These are phyloP conservation scores for Monosporozyma yasuniensis DNA, from an alignment of 805 yeast genomes.

Conservation along the genomic window DNA sequence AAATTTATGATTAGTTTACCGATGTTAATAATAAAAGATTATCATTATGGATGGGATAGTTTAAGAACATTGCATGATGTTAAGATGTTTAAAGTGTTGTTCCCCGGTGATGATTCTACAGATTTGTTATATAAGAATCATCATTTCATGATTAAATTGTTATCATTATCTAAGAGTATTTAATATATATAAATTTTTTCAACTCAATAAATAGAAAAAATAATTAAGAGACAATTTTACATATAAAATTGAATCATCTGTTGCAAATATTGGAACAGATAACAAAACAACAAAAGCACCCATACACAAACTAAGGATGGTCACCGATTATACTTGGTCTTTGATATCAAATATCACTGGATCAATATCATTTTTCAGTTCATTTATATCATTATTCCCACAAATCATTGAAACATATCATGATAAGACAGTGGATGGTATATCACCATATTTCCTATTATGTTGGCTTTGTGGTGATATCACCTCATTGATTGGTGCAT, in stretches of 20 bases:
- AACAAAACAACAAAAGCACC: too few species aligned
- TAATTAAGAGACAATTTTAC: too few species aligned
- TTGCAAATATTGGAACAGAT: too few species aligned
- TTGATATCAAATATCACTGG: constrained; percentile 33
- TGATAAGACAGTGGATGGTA: constrained; percentile 52
- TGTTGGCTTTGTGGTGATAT: constrained; percentile 39
- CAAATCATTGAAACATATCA: constrained; percentile 48
- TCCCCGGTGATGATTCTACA: constrained; percentile 12
- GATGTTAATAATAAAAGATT: constrained; percentile 36
- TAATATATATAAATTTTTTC: too few species aligned
- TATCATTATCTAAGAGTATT: neutral
- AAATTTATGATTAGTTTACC: constrained; percentile 34
- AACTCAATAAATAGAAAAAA: too few species aligned
- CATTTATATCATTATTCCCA: constrained; percentile 45
- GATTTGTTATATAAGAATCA: neutral
- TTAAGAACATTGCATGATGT: constrained; percentile 23
- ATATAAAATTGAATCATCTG: too few species aligned
- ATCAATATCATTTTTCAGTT: constrained; percentile 37
- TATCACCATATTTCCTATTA: constrained; percentile 44
- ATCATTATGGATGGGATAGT: constrained; percentile 41
- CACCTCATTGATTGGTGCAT: constrained; percentile 56
- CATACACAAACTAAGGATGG: too few species aligned
- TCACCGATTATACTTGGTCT: constrained; percentile 16
- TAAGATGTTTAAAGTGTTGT: constrained; percentile 15
- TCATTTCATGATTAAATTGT: neutral